Percentiles rank a stretch among this genome's conserved stretches.
These are phyloP conservation scores for Xylaria polymorpha DNA, from an alignment of 2,329 filamentous ascomycete genomes.

Conservation along the genomic window DNA sequence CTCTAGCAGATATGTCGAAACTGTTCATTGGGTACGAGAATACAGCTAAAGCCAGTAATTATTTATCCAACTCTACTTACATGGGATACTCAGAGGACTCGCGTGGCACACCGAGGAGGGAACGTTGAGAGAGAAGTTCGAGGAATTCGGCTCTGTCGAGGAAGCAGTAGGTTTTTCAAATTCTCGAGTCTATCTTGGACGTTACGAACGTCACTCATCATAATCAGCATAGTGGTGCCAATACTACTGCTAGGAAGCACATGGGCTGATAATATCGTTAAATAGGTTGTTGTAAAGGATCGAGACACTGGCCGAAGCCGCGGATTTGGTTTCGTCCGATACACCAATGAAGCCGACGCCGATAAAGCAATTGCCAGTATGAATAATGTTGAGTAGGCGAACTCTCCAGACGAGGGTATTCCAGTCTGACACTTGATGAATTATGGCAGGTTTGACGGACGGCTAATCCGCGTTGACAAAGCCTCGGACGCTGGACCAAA, in stretches of 20 bases:
- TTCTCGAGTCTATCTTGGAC: neutral
- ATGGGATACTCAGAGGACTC: conserved; percentile 75
- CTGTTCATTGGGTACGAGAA: conserved; percentile 91
- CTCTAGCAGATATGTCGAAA: conserved; percentile 77
- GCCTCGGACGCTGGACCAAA: conserved; percentile 82
- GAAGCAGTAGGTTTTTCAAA: conserved; percentile 82
- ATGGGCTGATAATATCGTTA: conserved; percentile 22
- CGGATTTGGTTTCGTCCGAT: conserved; percentile 97
- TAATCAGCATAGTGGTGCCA: neutral
- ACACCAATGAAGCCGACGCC: conserved; percentile 79
- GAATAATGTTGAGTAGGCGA: conserved; percentile 90
- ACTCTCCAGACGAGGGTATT: neutral
- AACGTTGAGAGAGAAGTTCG: conserved; percentile 89
- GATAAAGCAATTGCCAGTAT: conserved; percentile 80
- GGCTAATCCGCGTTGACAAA: conserved; percentile 94
- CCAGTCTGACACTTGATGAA: conserved; percentile 12
- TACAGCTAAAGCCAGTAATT: conserved; percentile 25
- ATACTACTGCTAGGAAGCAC: neutral
- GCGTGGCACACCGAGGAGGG: conserved; percentile 97
- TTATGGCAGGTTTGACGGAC: conserved; percentile 82
- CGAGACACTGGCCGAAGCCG: conserved; percentile 96
- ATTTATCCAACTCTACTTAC: conserved; percentile 24
- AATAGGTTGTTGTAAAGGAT: conserved; percentile 95
- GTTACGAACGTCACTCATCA: neutral
- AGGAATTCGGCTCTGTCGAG: conserved; percentile 89